Base-by-base conservation (phyloP, 768 basidiomycete genomes). In the Mycena epipterygia region DNA sequence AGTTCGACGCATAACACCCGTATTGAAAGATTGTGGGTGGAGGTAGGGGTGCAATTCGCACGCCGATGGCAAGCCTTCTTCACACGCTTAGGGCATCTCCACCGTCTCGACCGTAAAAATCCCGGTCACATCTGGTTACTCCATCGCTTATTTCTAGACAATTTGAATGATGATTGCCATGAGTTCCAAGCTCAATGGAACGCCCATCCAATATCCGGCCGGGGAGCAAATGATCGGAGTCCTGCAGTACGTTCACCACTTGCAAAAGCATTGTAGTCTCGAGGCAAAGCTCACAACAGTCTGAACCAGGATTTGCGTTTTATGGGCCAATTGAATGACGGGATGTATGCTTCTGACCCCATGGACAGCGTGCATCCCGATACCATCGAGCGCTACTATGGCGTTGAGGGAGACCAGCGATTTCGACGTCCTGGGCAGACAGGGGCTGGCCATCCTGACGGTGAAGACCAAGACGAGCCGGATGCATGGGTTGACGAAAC, bases 21-120 rank as follows among this genome's bases (percentile, higher is more conserved):
- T 0, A 87, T 87, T 67, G 86, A 88, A 69, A 59, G 78, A 0
- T 74, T 87, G 79, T 85, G 17, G 85, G 80, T 85, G 13, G 85
- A 87, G 53, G 77, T 84, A 42, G 83, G 84, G 0, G 44, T 64
- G 0, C 79, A 83, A 12, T 87, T 88, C 79, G 81, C 74, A 0
- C 74, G 77, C 3, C 46, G 29, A 16, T 88, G 87, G 87, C 42
- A 78, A 1, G 84, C 81, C 0, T 87, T 87, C 67, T 88, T 88
- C 46, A 71, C 52, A 0, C 72, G 75, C 0, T 76, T 87, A 0
- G 84, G 85, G 48, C 14, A 63, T 0, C 57, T 78, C 2, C 84
- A 87, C 67, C 17, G 49, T 2, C 79, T 88, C 0, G 75, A 87
- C 52, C 23, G 62, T 0, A 57, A 66, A 0, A 74, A 85, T 25